phyloP scores from a whole-genome alignment of 139 green algal genomes.

The Micromonas pusilla region DNA sequence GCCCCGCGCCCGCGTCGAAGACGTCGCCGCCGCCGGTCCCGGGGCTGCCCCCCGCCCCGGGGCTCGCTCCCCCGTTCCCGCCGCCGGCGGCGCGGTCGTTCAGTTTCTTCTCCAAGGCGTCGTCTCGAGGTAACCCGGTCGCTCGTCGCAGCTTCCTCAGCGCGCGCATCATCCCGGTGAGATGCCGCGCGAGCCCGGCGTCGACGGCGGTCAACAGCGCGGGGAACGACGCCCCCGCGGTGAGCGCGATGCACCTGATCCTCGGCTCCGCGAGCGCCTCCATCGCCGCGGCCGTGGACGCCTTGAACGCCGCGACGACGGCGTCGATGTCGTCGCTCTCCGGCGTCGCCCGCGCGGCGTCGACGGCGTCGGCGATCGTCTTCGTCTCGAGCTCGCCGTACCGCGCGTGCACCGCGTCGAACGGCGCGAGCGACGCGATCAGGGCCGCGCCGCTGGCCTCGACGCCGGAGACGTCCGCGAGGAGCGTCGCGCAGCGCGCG shows the following conservation, averaged over 20 bases:
- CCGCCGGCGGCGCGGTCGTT: too few species aligned
- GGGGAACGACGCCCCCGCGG: conserved; percentile 44
- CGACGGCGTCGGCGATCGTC: background rate
- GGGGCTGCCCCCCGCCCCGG: too few species aligned
- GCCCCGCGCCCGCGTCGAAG: too few species aligned
- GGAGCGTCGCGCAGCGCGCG: background rate
- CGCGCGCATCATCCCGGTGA: background rate
- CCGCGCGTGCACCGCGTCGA: background rate
- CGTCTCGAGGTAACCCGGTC: too few species aligned
- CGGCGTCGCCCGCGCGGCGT: background rate
- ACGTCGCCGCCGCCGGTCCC: too few species aligned
- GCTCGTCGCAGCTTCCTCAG: conserved; percentile 4
- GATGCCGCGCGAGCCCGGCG: conserved; percentile 33
- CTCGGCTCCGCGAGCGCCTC: conserved; percentile 23
- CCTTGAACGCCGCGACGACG: background rate
- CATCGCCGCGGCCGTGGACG: background rate
- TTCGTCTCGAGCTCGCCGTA: conserved; percentile 16
- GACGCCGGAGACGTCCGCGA: background rate
- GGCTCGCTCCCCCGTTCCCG: too few species aligned
- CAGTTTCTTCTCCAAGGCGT: too few species aligned
- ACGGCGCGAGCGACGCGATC: conserved; percentile 3
- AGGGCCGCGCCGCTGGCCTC: background rate
- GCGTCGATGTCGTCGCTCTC: background rate
- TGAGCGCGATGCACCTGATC: conserved; percentile 43
- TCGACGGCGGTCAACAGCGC: conserved; percentile 45